Evolutionary conservation across 2,329 filamentous ascomycete genomes (phyloP), one percentile per base, ranked within the genome.

Genomic region (Alternaria sp.): DNA sequence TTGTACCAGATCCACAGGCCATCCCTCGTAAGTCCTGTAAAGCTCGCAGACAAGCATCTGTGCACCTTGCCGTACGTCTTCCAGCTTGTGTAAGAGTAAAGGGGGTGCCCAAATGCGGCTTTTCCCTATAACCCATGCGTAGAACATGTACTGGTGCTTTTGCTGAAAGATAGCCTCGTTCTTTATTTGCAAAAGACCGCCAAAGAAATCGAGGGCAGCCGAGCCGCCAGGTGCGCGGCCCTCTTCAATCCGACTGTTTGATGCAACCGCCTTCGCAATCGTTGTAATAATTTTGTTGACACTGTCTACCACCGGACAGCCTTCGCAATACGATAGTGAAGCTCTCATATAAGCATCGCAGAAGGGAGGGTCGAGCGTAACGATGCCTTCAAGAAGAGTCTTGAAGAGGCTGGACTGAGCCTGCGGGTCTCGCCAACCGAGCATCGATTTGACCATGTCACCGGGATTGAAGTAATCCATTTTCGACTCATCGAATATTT

Each of bases 341-440:
- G 74, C 72, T 50, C 66, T 68, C 12, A 79, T 63, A 59, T 77
- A 79, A 16, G 72, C 65, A 46, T 77, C 74, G 27, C 71, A 71
- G 40, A 61, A 68, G 1, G 70, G 68, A 22, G 70, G 69, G 20
- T 64, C 65, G 10, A 78, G 65, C 10, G 41, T 20, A 25, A 78
- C 59, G 27, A 78, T 60, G 27, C 77, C 77, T 28, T 79, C 74
- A 11, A 59, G 30, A 11, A 79, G 68, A 4, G 75, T 79, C 5
- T 32, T 55, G 49, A 62, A 64, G 7, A 78, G 43, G 3, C 64
- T 53, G 3, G 55, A 43, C 30, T 72, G 71, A 9, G 67, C 51
- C 2, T 46, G 49, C 6, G 49, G n/a, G 8, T 74, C 66, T 12
- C 54, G 22, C 16, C 69, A 68, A 34, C 65, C 53, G 14, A 77